Conservation (phyloP, 495 filamentous ascomycete species). For the Massariosphaeria phaeospora region DNA sequence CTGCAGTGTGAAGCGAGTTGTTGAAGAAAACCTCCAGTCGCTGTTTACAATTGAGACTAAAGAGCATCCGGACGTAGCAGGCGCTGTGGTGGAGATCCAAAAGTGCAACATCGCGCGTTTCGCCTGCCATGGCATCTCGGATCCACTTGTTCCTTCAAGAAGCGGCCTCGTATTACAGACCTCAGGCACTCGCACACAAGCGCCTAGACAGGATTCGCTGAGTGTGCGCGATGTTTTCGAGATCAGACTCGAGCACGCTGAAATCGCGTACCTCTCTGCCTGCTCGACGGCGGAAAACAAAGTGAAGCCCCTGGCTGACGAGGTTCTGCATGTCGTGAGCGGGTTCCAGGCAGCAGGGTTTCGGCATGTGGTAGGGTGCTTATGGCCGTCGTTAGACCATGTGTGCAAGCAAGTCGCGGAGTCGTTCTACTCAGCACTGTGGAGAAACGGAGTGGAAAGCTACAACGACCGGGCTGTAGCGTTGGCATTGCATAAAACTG, state of each 20-base stretch:
- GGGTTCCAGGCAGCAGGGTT: conserved; percentile 40
- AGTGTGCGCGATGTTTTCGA: conserved; percentile 21
- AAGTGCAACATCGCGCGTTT: conserved; percentile 28
- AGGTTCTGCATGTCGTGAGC: conserved; percentile 38
- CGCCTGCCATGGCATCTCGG: conserved; percentile 33
- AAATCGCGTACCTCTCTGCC: conserved; percentile 40
- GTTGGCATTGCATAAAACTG: conserved; percentile 1
- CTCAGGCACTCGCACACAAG: neutral
- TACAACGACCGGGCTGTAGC: neutral
- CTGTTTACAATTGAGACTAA: neutral
- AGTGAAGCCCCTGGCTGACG: conserved; percentile 30
- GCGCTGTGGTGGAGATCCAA: conserved; percentile 3
- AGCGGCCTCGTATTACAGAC: conserved; percentile 33
- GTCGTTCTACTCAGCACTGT: conserved; percentile 17
- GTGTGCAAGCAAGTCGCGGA: conserved; percentile 18
- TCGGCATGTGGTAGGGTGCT: conserved; percentile 32
- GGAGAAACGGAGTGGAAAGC: neutral
- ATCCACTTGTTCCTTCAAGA: conserved; percentile 25
- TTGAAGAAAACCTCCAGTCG: neutral
- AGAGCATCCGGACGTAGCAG: conserved; percentile 9
- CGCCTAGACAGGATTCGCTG: conserved; percentile 16
- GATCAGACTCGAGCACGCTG: conserved; percentile 9
- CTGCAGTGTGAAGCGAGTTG: neutral
- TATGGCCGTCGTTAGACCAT: conserved; percentile 32
- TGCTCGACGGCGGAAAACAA: conserved; percentile 25